Evolutionary conservation across 768 basidiomycete genomes (phyloP).

Genomic region (Amanita polypyramis): DNA sequence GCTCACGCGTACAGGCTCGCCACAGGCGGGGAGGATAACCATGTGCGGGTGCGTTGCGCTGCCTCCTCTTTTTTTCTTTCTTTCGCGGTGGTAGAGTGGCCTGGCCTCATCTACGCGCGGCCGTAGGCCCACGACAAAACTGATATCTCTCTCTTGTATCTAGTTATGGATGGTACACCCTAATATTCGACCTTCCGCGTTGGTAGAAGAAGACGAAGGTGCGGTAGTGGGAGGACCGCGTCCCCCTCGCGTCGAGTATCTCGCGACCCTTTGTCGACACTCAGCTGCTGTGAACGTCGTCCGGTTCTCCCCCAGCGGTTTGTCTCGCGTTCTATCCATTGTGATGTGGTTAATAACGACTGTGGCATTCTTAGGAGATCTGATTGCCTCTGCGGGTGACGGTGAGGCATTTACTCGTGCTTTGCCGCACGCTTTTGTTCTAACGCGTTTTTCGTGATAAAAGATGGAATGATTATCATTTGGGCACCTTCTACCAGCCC

Average conservation of each 20-base stretch:
- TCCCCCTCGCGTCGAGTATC: constrained; percentile 87
- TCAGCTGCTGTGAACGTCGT: constrained; percentile 95
- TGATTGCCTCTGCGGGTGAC: constrained; percentile 95
- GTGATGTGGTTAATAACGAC: not conserved
- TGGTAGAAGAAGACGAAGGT: constrained; percentile 33
- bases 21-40: constrained; percentile 93
- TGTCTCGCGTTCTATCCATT: constrained; percentile 5
- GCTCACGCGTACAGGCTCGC: constrained; percentile 82
- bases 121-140: not conserved
- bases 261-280: constrained; percentile 88
- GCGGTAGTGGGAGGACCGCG: constrained; percentile 22
- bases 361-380: constrained; percentile 48
- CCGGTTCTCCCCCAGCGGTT: constrained; percentile 90
- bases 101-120: not conserved
- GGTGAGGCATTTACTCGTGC: constrained; percentile 39
- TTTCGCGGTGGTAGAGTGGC: not conserved
- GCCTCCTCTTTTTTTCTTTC: not conserved
- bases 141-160: constrained; percentile 1
- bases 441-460: constrained; percentile 7
- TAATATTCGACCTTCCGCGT: constrained; percentile 63
- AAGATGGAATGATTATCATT: constrained; percentile 97
- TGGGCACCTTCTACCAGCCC: constrained; percentile 82
- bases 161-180: constrained; percentile 95
- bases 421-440: constrained; percentile 6
- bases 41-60: constrained; percentile 72